phyloP scores from a whole-genome alignment of 2,329 filamentous ascomycete genomes.

The Chrysoporthe austroafricana region DNA sequence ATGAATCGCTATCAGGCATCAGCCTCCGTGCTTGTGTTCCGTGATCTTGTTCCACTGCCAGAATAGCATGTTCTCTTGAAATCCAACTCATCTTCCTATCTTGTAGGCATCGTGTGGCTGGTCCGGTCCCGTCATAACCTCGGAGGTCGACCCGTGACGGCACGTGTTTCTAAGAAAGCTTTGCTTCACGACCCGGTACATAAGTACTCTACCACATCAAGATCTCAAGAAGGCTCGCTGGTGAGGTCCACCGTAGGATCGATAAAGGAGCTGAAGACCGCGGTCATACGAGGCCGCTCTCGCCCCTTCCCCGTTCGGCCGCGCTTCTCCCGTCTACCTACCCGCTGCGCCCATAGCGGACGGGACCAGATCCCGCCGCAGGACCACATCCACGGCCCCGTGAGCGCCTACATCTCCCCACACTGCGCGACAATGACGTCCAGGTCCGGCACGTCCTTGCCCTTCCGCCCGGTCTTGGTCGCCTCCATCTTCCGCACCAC shows the following conservation, averaged over 20 bases:
- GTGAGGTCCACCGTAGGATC: too few relatives aligned
- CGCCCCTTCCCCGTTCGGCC: too few relatives aligned
- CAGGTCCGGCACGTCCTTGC: constrained; percentile 79
- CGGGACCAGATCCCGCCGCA: too few relatives aligned
- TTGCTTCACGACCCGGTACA: too few relatives aligned
- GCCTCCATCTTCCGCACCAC: constrained; percentile 91
- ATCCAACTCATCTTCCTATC: neutral
- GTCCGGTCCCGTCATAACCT: neutral
- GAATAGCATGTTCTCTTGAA: neutral
- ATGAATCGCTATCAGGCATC: neutral
- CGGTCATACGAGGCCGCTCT: too few relatives aligned
- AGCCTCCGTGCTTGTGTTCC: neutral
- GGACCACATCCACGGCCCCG: neutral
- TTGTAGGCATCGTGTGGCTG: neutral
- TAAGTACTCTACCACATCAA: too few relatives aligned
- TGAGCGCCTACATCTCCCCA: constrained; percentile 78
- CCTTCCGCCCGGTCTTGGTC: constrained; percentile 75
- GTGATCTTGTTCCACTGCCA: neutral
- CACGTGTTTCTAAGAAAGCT: neutral
- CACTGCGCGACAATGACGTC: constrained; percentile 86
- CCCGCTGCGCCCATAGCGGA: too few relatives aligned
- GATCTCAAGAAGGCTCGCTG: too few relatives aligned
- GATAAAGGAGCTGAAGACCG: too few relatives aligned
- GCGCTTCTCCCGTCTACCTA: too few relatives aligned
- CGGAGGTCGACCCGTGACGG: neutral